phyloP scores from a whole-genome alignment of 1,284 basidiomycete species.

The Malassezia pachydermatis region DNA sequence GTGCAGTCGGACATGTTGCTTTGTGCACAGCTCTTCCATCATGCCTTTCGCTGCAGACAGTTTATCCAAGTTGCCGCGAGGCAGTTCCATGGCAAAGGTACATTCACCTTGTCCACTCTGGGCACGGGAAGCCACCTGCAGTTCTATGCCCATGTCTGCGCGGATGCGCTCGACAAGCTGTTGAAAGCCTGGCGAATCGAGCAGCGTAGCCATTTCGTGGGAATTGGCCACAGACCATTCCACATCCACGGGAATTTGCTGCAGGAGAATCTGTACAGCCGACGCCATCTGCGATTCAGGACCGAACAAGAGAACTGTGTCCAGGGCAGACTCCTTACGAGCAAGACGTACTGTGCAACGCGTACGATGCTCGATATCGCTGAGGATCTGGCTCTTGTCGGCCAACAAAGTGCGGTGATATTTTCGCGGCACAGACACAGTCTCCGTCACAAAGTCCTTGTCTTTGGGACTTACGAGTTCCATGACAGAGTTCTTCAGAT shows the following conservation, averaged over 20 bases:
- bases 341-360: slow-evolving; percentile 90
- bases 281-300: slow-evolving; percentile 95
- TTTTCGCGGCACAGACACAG: slow-evolving; percentile 77
- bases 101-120: slow-evolving; percentile 57
- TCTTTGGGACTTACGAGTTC: slow-evolving; percentile 96
- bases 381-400: slow-evolving; percentile 92
- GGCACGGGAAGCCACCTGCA: slow-evolving; percentile 54
- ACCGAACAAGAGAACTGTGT: slow-evolving; percentile 83
- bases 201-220: slow-evolving; percentile 64
- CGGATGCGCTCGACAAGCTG: slow-evolving; percentile 78
- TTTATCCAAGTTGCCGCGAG: slow-evolving; percentile 66
- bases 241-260: slow-evolving; percentile 93
- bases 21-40: slow-evolving; percentile 77
- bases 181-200: slow-evolving; percentile 67
- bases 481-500: slow-evolving; percentile 92
- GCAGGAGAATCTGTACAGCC: slow-evolving; percentile 82
- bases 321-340: slow-evolving; percentile 84
- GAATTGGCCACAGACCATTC: slow-evolving; percentile 78
- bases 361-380: slow-evolving; percentile 91
- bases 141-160: slow-evolving; percentile 78
- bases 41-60: slow-evolving; percentile 77
- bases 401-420: slow-evolving; percentile 90
- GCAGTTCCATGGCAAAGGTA: slow-evolving; percentile 83
- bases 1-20: slow-evolving; percentile 50
- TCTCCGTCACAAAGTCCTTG: slow-evolving; percentile 90